phyloP scores from a whole-genome alignment of 768 basidiomycete species.

The Collybiopsis luxurians region DNA sequence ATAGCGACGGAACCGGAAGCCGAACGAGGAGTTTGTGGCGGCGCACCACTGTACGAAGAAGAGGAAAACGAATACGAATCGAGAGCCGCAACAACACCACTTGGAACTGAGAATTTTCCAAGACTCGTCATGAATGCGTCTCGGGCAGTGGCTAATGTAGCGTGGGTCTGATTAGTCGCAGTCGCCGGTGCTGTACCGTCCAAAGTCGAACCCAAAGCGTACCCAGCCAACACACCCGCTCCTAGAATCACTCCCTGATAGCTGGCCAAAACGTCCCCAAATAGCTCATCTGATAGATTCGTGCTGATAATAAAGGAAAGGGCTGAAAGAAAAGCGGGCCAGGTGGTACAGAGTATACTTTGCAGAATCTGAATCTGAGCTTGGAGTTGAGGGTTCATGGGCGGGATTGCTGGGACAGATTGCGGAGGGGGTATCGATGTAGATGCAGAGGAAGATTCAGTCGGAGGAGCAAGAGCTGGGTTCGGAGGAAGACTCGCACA shows the following conservation, averaged over 20 bases:
- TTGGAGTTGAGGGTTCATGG: conserved; percentile 41
- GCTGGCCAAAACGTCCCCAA: conserved; percentile 80
- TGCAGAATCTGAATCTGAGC: conserved; percentile 62
- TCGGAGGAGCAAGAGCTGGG: conserved; percentile 57
- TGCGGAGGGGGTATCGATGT: too few relatives aligned
- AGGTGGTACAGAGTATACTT: conserved; percentile 81
- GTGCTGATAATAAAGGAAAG: conserved; percentile 88
- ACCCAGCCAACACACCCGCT: conserved; percentile 74
- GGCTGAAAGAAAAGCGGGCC: conserved; percentile 91
- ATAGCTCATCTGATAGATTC: conserved; percentile 89
- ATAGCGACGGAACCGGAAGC: conserved; percentile 23
- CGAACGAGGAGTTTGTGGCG: conserved; percentile 56
- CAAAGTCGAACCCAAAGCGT: too few relatives aligned
- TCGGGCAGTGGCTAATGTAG: conserved; percentile 68
- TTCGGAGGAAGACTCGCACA: conserved; percentile 50
- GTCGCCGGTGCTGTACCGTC: too few relatives aligned
- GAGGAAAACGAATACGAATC: conserved; percentile 37
- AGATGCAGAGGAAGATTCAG: too few relatives aligned
- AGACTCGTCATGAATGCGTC: conserved; percentile 92
- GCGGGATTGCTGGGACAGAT: conserved; percentile 48
- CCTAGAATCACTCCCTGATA: conserved; percentile 85
- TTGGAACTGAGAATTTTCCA: conserved; percentile 90
- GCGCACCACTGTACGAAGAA: too few relatives aligned
- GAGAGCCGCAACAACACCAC: conserved; percentile 81
- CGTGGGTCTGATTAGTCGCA: too few relatives aligned